Percentiles rank a stretch among this genome's conserved stretches.
Conservation (phyloP, 2,329 filamentous ascomycete species). For the Xylariales sp. region DNA sequence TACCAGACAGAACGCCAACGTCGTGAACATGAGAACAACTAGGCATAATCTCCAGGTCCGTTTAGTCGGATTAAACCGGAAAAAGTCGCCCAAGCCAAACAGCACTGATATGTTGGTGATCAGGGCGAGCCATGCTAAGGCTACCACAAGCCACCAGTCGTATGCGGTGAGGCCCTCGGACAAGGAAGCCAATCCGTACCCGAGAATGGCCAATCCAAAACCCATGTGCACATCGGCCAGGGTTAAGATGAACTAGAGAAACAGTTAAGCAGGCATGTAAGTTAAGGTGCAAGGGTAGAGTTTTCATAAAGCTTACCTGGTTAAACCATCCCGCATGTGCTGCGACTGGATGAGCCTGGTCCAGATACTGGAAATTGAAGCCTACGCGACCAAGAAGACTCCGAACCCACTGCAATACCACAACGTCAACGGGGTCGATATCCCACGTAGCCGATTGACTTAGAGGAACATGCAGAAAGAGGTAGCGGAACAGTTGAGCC, state of each 20-base stretch:
- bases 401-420: slow-evolving; percentile 7
- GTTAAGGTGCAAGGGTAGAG: neutral
- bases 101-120: slow-evolving; percentile 17
- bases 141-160: slow-evolving; percentile 20
- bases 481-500: slow-evolving; percentile 17
- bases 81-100: slow-evolving; percentile 16
- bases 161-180: slow-evolving; percentile 16
- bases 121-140: slow-evolving; percentile 19
- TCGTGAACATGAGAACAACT: slow-evolving; percentile 13
- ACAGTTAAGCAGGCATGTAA: neutral
- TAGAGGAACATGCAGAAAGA: slow-evolving; percentile 14
- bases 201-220: slow-evolving; percentile 17
- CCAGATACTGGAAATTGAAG: neutral
- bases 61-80: slow-evolving; percentile 12
- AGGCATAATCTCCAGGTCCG: slow-evolving; percentile 15
- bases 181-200: slow-evolving; percentile 15
- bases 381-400: neutral
- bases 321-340: slow-evolving; percentile 11
- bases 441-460: slow-evolving; percentile 7
- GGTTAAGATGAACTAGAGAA: slow-evolving; percentile 15
- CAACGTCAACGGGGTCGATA: slow-evolving; percentile 4
- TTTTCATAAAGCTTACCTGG: slow-evolving; percentile 11
- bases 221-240: slow-evolving; percentile 19
- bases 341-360: neutral
- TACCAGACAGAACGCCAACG: slow-evolving; percentile 17